Evolutionary conservation across 805 yeast species (phyloP).

Genomic region (Vanderwaltozyma verrucispora): DNA sequence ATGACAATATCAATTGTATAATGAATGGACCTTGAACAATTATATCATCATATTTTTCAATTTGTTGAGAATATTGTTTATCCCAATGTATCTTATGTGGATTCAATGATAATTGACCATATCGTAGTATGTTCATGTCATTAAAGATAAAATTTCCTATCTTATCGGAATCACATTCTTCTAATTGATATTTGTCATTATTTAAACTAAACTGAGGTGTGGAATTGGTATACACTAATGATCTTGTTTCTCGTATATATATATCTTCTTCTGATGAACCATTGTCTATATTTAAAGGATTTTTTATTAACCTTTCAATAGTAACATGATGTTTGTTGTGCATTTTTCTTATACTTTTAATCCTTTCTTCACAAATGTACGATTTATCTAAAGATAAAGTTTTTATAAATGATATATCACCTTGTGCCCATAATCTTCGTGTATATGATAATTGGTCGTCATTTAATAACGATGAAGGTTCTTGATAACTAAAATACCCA

Average conservation of each 20-base stretch:
- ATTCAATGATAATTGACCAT: constrained; percentile 70
- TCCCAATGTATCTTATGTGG: constrained; percentile 80
- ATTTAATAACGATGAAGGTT: constrained; percentile 35
- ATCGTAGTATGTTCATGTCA: constrained; percentile 40
- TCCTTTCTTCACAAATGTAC: constrained; percentile 43
- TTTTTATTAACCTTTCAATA: constrained; percentile 39
- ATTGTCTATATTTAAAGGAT: constrained; percentile 10
- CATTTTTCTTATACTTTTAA: constrained; percentile 32
- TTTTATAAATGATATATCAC: constrained; percentile 39
- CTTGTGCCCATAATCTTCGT: constrained; percentile 76
- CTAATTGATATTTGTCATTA: too few relatives aligned
- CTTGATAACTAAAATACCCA: constrained; percentile 74
- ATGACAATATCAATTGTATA: constrained; percentile 48
- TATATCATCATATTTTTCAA: constrained; percentile 51
- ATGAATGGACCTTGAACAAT: constrained; percentile 79
- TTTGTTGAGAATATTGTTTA: constrained; percentile 35
- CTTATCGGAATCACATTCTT: too few relatives aligned
- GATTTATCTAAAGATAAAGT: constrained; percentile 30
- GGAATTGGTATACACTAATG: constrained; percentile 50
- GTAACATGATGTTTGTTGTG: constrained; percentile 40
- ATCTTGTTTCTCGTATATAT: constrained; percentile 49
- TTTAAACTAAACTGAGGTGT: too few relatives aligned
- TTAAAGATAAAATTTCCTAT: constrained; percentile 22
- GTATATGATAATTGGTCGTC: constrained; percentile 26
- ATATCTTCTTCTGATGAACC: too few relatives aligned